Base-by-base conservation (phyloP, 2,329 filamentous ascomycete genomes). In the Scytalidium sp. region DNA sequence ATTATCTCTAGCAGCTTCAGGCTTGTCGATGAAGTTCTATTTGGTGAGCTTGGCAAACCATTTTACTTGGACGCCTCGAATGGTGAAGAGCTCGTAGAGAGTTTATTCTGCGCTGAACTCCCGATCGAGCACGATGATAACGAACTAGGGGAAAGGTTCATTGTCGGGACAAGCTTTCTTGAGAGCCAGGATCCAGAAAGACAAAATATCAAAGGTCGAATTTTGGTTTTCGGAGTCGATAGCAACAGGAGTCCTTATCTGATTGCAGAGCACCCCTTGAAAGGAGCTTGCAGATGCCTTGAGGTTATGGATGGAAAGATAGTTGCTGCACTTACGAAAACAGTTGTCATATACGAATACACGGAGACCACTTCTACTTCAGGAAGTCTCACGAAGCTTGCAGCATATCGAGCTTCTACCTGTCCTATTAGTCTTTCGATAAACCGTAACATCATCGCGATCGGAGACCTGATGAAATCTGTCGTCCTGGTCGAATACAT, bases 381-480 rank as follows among this genome's bases (percentile, higher is more conserved):
- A 54, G 82, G 76, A 47, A 75, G 75, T 41, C 75, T 97, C 9
- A 75, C 78, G 45, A 93, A 88, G 64, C 65, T 87, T 15, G 88
- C 89, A 1, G 82, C 84, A 2, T 96, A 91, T 67, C 83, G 91
- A 11, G 88, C 90, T 2, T 83, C 90, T 2, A 95, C 91, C 0
- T 88, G 89, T 25, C 92, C 94, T 0, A 82, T 96, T 15, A 89
- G 93, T 57, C 67, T 97, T 6, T 83, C 85, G 9, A 79, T 97
- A 13, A 81, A 83, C 1, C 87, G 80, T 1, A 84, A 86, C 57
- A 76, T 81, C 20, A 92, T 99, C 54, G 90, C 88, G 0, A 84
- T 97, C 9, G 88, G 87, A 1, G 94, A 99, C 63, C 73, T 99
- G 42, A 97, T 96, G 88, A 97, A 97, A 70, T 96, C 90, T 1